These are phyloP conservation scores for Fraxinus anomala DNA, from an alignment of 257 asterid species.

Conservation along the genomic window DNA sequence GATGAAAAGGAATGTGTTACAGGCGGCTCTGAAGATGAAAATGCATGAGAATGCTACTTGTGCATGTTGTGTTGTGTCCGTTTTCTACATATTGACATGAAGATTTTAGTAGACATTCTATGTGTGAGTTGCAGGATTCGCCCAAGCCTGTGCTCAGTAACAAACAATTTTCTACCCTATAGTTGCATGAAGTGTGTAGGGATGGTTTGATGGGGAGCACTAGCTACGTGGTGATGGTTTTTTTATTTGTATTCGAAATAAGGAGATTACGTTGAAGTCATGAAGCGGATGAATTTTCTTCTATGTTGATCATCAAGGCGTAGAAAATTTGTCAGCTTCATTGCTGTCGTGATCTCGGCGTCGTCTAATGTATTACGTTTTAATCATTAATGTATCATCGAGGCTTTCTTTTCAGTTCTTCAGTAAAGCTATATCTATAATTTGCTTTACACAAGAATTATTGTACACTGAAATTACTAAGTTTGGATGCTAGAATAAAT, in stretches of 20 bases:
- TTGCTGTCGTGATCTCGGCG: neutral
- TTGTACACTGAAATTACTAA: too few relatives aligned
- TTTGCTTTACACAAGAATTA: too few relatives aligned
- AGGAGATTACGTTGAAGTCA: conserved; percentile 22
- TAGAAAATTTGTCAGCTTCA: conserved; percentile 49
- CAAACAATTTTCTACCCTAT: conserved; percentile 47
- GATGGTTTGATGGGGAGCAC: conserved; percentile 47
- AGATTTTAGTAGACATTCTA: neutral
- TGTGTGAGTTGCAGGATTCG: neutral
- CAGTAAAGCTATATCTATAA: neutral
- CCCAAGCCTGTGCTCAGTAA: conserved; percentile 57
- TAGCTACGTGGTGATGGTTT: conserved; percentile 5
- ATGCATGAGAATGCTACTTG: neutral
- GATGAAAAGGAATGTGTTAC: conserved; percentile 51
- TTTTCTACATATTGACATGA: neutral
- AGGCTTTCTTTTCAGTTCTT: neutral
- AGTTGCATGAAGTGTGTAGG: conserved; percentile 12
- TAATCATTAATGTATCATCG: neutral
- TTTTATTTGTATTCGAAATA: conserved; percentile 23
- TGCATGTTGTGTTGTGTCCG: conserved; percentile 10
- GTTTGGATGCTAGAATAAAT: too few relatives aligned
- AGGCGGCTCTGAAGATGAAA: conserved; percentile 57
- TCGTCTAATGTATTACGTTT: neutral
- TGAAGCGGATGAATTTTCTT: conserved; percentile 54
- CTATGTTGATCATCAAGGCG: neutral